Percentiles rank a stretch among this genome's conserved stretches.
Evolutionary conservation across 2,329 filamentous ascomycete species (phyloP).

Genomic region (Didymella glomerata): DNA sequence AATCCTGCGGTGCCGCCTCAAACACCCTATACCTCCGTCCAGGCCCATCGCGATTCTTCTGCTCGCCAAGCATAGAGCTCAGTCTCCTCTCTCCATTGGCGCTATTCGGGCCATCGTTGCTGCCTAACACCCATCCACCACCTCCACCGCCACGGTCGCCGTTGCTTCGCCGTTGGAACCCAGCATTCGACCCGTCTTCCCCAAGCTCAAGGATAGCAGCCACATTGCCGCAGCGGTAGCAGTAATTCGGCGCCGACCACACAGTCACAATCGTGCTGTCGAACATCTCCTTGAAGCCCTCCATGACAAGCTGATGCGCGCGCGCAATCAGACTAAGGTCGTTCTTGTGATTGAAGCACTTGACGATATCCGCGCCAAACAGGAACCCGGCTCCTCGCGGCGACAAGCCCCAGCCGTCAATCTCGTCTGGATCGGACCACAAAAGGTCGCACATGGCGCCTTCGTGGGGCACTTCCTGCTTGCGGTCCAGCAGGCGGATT

Average conservation of each 20-base stretch:
- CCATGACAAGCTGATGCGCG: slow-evolving; percentile 98
- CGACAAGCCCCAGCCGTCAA: slow-evolving; percentile 94
- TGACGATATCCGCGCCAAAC: slow-evolving; percentile 95
- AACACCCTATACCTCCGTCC: slow-evolving; percentile 94
- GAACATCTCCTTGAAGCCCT: slow-evolving; percentile 99
- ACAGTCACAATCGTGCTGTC: slow-evolving; percentile 89
- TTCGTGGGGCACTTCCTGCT: slow-evolving; percentile 98
- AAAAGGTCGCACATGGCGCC: slow-evolving; percentile 98
- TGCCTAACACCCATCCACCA: slow-evolving; percentile 48
- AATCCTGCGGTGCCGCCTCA: slow-evolving; percentile 95
- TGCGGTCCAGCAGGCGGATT: slow-evolving; percentile 88
- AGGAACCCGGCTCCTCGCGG: slow-evolving; percentile 94
- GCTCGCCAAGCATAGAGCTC: slow-evolving; percentile 52
- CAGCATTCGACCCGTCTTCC: slow-evolving; percentile 73
- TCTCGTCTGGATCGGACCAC: slow-evolving; percentile 98
- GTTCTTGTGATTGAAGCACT: slow-evolving; percentile 91
- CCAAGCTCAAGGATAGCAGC: slow-evolving; percentile 92
- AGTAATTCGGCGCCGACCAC: slow-evolving; percentile 83
- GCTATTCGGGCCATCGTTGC: slow-evolving; percentile 49
- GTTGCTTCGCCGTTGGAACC: slow-evolving; percentile 64
- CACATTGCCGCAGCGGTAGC: slow-evolving; percentile 66
- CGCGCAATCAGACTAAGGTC: slow-evolving; percentile 90
- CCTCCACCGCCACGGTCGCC: slow-evolving; percentile 67
- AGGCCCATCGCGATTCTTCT: slow-evolving; percentile 67
- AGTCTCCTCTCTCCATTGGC: slow-evolving; percentile 44